Conservation (phyloP, 176 grass and related monocot species). For the Pontederia crassipes region DNA sequence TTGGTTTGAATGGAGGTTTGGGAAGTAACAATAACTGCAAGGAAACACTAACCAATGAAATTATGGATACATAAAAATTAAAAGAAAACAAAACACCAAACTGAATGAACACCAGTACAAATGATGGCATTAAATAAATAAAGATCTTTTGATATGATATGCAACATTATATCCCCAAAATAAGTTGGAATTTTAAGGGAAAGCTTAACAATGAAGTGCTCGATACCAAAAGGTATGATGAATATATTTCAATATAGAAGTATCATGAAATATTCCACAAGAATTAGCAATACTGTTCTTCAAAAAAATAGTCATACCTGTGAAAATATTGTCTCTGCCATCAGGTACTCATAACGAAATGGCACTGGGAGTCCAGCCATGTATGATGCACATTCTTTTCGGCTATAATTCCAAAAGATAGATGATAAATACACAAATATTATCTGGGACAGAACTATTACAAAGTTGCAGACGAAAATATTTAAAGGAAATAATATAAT, state of each 20-base stretch:
- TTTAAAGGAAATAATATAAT: not conserved
- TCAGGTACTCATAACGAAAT: constrained; percentile 92
- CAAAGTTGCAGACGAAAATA: not conserved
- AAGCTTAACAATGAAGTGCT: no score
- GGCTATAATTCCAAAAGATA: constrained; percentile 85
- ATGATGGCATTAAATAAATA: not conserved
- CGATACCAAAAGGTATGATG: no score
- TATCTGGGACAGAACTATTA: not conserved
- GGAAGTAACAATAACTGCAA: constrained; percentile 84
- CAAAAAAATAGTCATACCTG: constrained; percentile 51
- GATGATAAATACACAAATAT: constrained; percentile 9
- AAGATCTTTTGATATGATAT: not conserved
- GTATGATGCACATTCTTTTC: constrained; percentile 98
- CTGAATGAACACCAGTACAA: not conserved
- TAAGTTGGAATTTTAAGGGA: not conserved
- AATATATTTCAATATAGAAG: no score
- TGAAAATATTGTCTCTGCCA: constrained; percentile 99
- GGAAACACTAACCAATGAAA: constrained; percentile 1
- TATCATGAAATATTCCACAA: no score
- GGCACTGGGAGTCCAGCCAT: constrained; percentile 81
- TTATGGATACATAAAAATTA: not conserved
- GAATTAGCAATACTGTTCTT: not conserved
- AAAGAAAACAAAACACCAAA: not conserved
- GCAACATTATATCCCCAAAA: not conserved
- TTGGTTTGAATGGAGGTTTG: constrained; percentile 91